Evolutionary conservation across 441 rosid species (phyloP), one percentile per base, ranked within the genome.

Genomic region (Euphorbia schlechtendalii): DNA sequence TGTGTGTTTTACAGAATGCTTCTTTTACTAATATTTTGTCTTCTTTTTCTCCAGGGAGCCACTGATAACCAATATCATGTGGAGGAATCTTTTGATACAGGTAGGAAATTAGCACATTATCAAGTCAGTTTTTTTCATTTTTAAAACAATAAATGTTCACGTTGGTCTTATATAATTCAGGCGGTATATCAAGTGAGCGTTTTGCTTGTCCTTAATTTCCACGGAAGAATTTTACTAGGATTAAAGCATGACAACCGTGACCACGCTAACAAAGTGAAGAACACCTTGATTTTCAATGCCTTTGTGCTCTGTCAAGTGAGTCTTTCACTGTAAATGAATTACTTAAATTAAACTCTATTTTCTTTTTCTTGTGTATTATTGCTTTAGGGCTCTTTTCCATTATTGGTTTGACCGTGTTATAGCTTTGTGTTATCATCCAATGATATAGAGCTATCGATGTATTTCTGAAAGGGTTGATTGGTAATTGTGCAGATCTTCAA

Each of bases 51-150:
- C 11, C 86, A 95, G 98, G 73, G 99, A 91, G 77, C 96, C 99
- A 63, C 89, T 95, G 43, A 82, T 90, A 54, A 88, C 96, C 30
- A 93, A 90, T 71, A 87, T 90, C 77, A 93, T 93, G 96, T 95
- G 99, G 98, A 87, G 98, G 77, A 95, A 95, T 83, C 81, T 95
- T 77, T 71, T 91, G 54, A 68, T 95, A 70, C 99, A 95, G 92
- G 99, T 87, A 71, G 54, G n/a, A 21, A 41, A 25, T 61, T 9
- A 9, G 13, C 27, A 51, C n/a, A n/a, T n/a, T 24, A 46, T 27
- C 25, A 12, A 34, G 38, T 17, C 8, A 43, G 27, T 28, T 8
- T 34, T 13, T 7, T 14, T 59, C 4, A 14, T 36, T 56, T 69
- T 21, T n/a, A n/a, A n/a, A n/a, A n/a, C n/a, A n/a, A n/a, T n/a